Base-by-base conservation (phyloP, 306 rosid species). In the Corylus americana region DNA sequence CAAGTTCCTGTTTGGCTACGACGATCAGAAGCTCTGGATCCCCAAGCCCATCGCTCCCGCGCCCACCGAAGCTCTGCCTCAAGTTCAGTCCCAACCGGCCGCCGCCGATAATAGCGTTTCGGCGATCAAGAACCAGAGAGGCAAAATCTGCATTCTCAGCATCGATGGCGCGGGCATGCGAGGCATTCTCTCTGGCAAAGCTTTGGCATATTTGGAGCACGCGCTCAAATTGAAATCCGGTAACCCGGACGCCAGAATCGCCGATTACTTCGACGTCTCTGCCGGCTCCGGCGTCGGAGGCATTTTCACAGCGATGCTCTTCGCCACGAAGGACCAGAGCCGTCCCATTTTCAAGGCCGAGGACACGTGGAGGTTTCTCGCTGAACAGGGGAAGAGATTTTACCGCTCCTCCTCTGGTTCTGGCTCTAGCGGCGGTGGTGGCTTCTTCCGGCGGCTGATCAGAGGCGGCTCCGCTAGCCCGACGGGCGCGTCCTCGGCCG, bases 151-250 rank as follows among this genome's bases (percentile, higher is more conserved):
- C 81, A 89, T 96, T 42, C 98, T 96, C 74, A 86, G 94, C 83
- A 89, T 96, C 80, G 99, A 96, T 79, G 94, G 97, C 25, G 99
- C 92, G 1, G 99, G 94, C 74, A 96, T 96, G 99, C 89, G 92
- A 4, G 99, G 97, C 73, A 88, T 96, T 80, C 92, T 96, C 55
- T 82, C 99, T 10, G 99, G 99, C 4, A 96, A 96, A 82, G 93
- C 98, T 18, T 78, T 96, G 18, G 92, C 96, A 5, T 88, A 93
- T 77, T 87, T 96, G 0, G 99, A 96, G 72, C 83, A 82, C 66
- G 92, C 98, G 42, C 82, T 96, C 55, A 91, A 91, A 87, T 72
- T 82, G 48, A 96, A 93, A 86, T 96, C 97, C 4, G 97, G 97
- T n/a, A 90, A 96, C 63, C 90, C 88, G 3, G 91, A 91, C 78